Conservation (phyloP, 805 yeast genomes). For the Schizosaccharomyces pombe region DNA sequence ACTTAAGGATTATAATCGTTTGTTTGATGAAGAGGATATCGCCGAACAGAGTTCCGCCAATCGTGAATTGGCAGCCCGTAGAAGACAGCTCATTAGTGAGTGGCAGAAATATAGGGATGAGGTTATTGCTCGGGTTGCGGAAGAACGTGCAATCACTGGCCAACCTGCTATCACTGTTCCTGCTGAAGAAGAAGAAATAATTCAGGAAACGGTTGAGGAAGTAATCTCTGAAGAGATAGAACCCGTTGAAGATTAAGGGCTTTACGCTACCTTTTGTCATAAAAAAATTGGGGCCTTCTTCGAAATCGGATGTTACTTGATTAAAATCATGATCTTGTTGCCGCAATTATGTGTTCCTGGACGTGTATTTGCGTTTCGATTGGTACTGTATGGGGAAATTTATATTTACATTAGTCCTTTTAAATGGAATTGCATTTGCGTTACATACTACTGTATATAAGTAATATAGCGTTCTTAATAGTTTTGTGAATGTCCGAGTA, state of each 20-base stretch:
- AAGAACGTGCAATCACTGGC: conserved; percentile 15
- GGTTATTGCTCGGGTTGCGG: conserved; percentile 24
- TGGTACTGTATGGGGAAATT: neutral
- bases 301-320: neutral
- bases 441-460: no score
- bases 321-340: neutral
- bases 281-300: neutral
- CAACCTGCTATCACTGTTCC: conserved; percentile 19
- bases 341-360: neutral
- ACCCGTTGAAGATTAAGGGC: conserved; percentile 12
- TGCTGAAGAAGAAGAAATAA: conserved; percentile 27
- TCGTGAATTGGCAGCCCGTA: conserved; percentile 64
- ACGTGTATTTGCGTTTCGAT: neutral
- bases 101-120: conserved; percentile 62
- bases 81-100: conserved; percentile 59
- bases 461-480: no score
- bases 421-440: neutral
- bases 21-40: conserved; percentile 83
- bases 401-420: neutral
- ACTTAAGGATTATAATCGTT: conserved; percentile 68
- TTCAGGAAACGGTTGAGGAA: conserved; percentile 49
- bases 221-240: conserved; percentile 29
- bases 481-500: no score
- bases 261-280: neutral
- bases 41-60: conserved; percentile 87